A percentile compares a stretch with the other conserved stretches of the same genome.
Conservation (phyloP, 345 rosid species). For the Aegle marmelos region DNA sequence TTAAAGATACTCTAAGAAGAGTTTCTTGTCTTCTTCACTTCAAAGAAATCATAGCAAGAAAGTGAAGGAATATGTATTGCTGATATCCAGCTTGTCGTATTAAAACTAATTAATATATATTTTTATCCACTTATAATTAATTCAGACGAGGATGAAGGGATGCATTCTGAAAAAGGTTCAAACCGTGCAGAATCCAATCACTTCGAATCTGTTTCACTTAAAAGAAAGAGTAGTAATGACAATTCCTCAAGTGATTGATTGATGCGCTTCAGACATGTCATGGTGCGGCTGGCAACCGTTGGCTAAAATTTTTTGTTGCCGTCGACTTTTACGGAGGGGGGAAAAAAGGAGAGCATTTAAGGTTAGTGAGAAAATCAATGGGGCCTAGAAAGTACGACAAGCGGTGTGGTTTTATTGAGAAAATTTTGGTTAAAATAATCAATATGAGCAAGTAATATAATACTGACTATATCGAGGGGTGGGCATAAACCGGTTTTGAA, state of each 20-base stretch:
- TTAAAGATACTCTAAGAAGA: too few species aligned
- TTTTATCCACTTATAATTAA: neutral
- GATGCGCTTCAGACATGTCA: slow-evolving; percentile 41
- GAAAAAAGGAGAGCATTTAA: slow-evolving; percentile 62
- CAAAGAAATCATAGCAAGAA: slow-evolving; percentile 37
- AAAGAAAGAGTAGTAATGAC: slow-evolving; percentile 27
- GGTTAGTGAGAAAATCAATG: slow-evolving; percentile 54
- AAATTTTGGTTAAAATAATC: too few species aligned
- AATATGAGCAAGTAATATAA: too few species aligned
- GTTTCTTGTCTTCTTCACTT: slow-evolving; percentile 47
- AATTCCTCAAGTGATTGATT: slow-evolving; percentile 32
- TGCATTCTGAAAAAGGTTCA: slow-evolving; percentile 27
- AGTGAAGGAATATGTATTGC: slow-evolving; percentile 31
- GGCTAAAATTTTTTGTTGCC: slow-evolving; percentile 50
- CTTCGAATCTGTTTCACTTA: slow-evolving; percentile 39
- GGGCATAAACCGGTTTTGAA: too few species aligned
- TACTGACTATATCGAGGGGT: too few species aligned
- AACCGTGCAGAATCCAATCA: slow-evolving; percentile 51
- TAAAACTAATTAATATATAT: neutral
- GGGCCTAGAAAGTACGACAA: slow-evolving; percentile 18
- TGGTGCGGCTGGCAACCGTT: slow-evolving; percentile 40
- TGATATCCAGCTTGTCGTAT: neutral
- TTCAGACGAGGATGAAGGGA: slow-evolving; percentile 45
- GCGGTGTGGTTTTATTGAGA: slow-evolving; percentile 25
- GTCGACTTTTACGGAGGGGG: slow-evolving; percentile 32